Evolutionary conservation across 352 stramenopile species (phyloP).

Genomic region (Pythium periplocum): DNA sequence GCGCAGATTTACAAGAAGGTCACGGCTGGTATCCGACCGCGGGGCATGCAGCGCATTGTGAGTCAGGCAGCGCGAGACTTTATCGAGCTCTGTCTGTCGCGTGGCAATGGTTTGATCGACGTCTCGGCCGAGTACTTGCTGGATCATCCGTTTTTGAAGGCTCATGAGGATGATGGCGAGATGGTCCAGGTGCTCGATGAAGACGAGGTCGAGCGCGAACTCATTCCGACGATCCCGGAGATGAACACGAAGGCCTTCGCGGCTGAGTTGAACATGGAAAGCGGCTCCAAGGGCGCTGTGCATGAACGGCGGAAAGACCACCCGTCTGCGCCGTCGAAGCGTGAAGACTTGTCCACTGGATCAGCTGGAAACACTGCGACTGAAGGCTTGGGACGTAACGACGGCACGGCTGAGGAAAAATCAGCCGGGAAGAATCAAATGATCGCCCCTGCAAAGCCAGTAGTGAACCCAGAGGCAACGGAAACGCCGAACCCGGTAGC

Average conservation of each 20-base stretch:
- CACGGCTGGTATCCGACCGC: slow-evolving; percentile 74
- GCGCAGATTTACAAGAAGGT: slow-evolving; percentile 92
- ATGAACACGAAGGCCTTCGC: slow-evolving; percentile 63
- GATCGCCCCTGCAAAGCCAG: slow-evolving; percentile 23
- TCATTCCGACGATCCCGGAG: slow-evolving; percentile 32
- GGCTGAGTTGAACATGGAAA: slow-evolving; percentile 73
- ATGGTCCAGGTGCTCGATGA: slow-evolving; percentile 73
- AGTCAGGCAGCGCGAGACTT: slow-evolving; percentile 74
- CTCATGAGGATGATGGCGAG: slow-evolving; percentile 70
- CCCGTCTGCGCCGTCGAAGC: slow-evolving; percentile 47
- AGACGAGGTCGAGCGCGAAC: slow-evolving; percentile 54
- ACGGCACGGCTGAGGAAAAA: slow-evolving; percentile 42
- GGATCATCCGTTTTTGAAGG: slow-evolving; percentile 70
- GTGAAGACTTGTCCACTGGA: slow-evolving; percentile 37
- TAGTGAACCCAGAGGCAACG: neutral
- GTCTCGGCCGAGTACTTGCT: slow-evolving; percentile 79
- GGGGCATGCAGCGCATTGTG: slow-evolving; percentile 64
- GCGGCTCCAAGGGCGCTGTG: slow-evolving; percentile 40
- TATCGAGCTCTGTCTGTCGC: slow-evolving; percentile 79
- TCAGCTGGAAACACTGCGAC: slow-evolving; percentile 15
- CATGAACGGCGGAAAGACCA: slow-evolving; percentile 47
- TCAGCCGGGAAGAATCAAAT: slow-evolving; percentile 36
- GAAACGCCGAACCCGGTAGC: slow-evolving; percentile 1
- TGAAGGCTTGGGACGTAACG: neutral
- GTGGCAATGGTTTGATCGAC: slow-evolving; percentile 73